These are phyloP conservation scores for Euphrasia confusa DNA, from an alignment of 257 asterid genomes.

Conservation along the genomic window DNA sequence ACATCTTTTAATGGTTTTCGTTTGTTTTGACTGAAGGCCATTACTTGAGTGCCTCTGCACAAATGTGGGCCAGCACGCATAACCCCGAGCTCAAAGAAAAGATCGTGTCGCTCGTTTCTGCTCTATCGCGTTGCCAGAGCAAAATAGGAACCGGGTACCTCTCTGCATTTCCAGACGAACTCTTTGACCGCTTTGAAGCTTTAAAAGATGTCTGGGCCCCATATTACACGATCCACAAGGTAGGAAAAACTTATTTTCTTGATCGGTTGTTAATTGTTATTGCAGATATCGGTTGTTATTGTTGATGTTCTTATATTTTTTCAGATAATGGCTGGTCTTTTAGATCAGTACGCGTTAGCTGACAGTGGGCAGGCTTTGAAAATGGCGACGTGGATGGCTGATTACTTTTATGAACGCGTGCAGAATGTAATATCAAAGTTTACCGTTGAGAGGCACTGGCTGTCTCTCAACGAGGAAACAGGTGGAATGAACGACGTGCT, in stretches of 20 bases:
- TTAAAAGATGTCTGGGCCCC: constrained; percentile 89
- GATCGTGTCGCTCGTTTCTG: constrained; percentile 56
- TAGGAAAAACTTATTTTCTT: constrained; percentile 25
- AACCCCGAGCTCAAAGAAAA: constrained; percentile 41
- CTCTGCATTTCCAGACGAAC: constrained; percentile 84
- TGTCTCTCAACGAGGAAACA: constrained; percentile 77
- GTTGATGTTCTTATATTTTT: constrained; percentile 9
- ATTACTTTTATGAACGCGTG: constrained; percentile 76
- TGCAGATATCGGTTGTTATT: background rate
- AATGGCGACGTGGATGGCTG: constrained; percentile 71
- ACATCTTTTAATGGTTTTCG: background rate
- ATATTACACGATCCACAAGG: constrained; percentile 96
- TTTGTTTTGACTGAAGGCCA: constrained; percentile 51
- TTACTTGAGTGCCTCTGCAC: constrained; percentile 86
- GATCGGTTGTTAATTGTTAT: too few species aligned
- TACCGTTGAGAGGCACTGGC: constrained; percentile 85
- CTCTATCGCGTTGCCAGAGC: constrained; percentile 57
- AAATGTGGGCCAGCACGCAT: constrained; percentile 87
- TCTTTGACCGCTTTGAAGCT: constrained; percentile 70
- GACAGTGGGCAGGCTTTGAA: constrained; percentile 50
- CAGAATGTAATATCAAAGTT: constrained; percentile 51
- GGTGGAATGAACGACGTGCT: constrained; percentile 99
- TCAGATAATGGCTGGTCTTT: constrained; percentile 89
- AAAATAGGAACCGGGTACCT: constrained; percentile 78
- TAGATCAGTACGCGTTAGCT: constrained; percentile 72